Evolutionary conservation across 768 basidiomycete species (phyloP), one percentile per base, ranked within the genome.

Genomic region (Termitomyces sp.): DNA sequence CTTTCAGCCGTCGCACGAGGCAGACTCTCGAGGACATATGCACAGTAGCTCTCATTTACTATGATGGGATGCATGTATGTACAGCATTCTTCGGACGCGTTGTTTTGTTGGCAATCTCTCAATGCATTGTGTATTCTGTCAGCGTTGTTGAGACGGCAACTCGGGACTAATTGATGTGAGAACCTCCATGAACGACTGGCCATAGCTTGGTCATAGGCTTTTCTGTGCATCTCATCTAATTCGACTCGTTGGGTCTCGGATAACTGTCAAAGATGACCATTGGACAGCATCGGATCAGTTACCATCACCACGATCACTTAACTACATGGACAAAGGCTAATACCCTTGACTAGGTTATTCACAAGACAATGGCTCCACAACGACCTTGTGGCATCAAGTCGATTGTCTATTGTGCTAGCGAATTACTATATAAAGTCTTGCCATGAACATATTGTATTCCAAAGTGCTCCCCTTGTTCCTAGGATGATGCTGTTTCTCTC

Each of bases 381-480:
- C 9, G 25, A 10, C 25, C 44, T 45, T 27, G 50, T 51, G 5
- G 25, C 17, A 16, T 17, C 28, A n/a, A 28, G 17, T 25, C 17
- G 28, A 11, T 39, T 51, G 37, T 27, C 17, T n/a, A 40, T n/a
- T 51, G 17, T 51, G 25, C 17, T 5, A 25, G 3, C 12, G n/a
- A 28, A n/a, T n/a, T 51, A 27, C n/a, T 59, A 59, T 59, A 59
- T 59, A 59, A 59, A 59, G 37, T 19, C 47, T 1, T 34, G 35
- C 19, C 27, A 35, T n/a, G n/a, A 17, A n/a, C 7, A 27, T 40
- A 11, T 28, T 42, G 21, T 48, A 21, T 23, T 21, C 12, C 35
- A 17, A 16, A 17, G 16, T 16, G 8, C 28, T 28, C 21, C 12
- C 5, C 39, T 23, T 53, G 9, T 49, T 49, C 39, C n/a, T 9